These are phyloP conservation scores for Triadica sebifera DNA, from an alignment of 345 rosid genomes.

Conservation along the genomic window DNA sequence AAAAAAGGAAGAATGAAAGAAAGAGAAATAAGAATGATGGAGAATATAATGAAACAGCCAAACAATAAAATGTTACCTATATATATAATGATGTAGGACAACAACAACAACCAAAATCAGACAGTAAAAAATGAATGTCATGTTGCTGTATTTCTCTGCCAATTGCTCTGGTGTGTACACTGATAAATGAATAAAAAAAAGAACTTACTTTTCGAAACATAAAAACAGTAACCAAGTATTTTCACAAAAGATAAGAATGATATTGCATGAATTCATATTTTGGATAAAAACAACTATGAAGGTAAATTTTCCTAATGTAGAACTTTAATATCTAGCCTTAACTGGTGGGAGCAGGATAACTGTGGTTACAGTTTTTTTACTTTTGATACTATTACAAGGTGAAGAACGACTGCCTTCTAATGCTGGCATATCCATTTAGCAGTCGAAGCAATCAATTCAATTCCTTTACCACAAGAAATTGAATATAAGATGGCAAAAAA, in stretches of 20 bases:
- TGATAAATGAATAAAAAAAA: constrained; percentile 25
- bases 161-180: constrained; percentile 94
- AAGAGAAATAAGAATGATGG: neutral
- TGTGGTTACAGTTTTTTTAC: neutral
- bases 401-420: neutral
- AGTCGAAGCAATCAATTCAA: neutral
- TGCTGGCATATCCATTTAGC: neutral
- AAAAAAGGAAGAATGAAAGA: neutral
- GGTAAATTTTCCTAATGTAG: neutral
- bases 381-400: neutral
- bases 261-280: neutral
- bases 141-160: constrained; percentile 91
- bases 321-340: neutral
- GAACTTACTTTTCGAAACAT: neutral
- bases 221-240: neutral
- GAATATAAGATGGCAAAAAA: neutral
- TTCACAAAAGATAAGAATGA: too few species aligned
- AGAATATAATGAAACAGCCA: neutral
- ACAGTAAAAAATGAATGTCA: constrained; percentile 80
- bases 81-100: constrained; percentile 65
- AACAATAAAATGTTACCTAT: constrained; percentile 46
- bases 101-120: constrained; percentile 64
- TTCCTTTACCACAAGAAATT: too few species aligned
- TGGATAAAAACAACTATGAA: neutral
- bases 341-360: neutral